These are phyloP conservation scores for Xylaria sp. DNA, from an alignment of 2,329 filamentous ascomycete genomes.

Conservation along the genomic window DNA sequence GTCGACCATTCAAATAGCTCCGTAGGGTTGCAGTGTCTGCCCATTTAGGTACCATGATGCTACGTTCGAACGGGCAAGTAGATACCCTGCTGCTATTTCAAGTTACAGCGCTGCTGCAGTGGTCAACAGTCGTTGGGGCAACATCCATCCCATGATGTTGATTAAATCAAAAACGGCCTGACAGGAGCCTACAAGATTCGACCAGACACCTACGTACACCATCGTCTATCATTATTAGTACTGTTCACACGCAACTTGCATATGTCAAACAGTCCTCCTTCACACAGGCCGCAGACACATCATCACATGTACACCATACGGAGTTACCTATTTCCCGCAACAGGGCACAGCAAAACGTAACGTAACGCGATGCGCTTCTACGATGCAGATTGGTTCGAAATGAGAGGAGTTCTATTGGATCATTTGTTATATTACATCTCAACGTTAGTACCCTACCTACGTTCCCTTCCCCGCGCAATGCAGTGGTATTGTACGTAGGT, in stretches of 20 bases:
- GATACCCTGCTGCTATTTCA: constrained; percentile 2
- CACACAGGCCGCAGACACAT: constrained; percentile 21
- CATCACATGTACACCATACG: constrained; percentile 14
- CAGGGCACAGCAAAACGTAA: constrained; percentile 4
- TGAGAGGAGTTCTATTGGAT: constrained; percentile 15
- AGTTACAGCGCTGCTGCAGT: background rate
- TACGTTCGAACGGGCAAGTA: background rate
- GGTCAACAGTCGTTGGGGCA: constrained; percentile 12
- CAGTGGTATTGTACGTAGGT: constrained; percentile 3
- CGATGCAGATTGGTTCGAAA: constrained; percentile 25
- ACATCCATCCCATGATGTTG: constrained; percentile 1
- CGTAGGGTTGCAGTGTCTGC: background rate
- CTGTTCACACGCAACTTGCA: constrained; percentile 30
- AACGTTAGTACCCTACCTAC: constrained; percentile 8
- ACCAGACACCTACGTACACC: background rate
- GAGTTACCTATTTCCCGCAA: constrained; percentile 26
- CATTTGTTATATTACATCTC: background rate
- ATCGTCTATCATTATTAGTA: background rate
- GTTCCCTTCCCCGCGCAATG: constrained; percentile 2
- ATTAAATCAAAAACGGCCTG: background rate
- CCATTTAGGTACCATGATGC: constrained; percentile 1
- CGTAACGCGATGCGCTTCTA: background rate
- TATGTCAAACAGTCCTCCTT: constrained; percentile 18
- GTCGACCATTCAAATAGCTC: constrained; percentile 1
- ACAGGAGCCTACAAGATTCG: constrained; percentile 8